phyloP scores from a whole-genome alignment of 441 rosid genomes.

The Corymbia citriodora region DNA sequence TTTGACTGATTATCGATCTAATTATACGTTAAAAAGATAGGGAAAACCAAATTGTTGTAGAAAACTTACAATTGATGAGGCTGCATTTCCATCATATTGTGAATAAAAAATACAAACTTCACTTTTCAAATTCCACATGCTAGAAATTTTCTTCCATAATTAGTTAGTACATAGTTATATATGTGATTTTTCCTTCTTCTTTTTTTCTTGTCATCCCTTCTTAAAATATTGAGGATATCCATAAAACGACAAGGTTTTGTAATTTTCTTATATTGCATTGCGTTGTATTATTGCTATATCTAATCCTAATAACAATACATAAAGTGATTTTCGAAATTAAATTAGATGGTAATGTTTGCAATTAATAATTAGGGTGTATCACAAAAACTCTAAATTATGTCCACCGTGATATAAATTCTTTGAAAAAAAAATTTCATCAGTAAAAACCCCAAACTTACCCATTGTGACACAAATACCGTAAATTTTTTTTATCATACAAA shows the following conservation, averaged over 20 bases:
- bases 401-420: neutral
- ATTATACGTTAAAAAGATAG: neutral
- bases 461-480: too few relatives aligned
- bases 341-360: neutral
- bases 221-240: neutral
- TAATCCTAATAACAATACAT: neutral
- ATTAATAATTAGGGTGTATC: neutral
- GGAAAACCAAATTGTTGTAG: neutral
- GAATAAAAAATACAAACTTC: neutral
- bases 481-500: too few relatives aligned
- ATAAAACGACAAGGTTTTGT: neutral
- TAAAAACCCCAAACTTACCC: neutral
- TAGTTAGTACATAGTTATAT: neutral
- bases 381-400: neutral
- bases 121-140: neutral
- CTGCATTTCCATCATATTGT: neutral
- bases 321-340: neutral
- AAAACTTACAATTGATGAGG: neutral
- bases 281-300: neutral
- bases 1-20: too few relatives aligned
- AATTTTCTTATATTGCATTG: neutral
- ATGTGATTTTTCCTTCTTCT: neutral
- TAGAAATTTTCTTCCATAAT: neutral
- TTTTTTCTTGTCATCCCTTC: neutral
- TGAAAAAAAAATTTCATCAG: too few relatives aligned